Percentiles rank a stretch among this genome's conserved stretches.
These are phyloP conservation scores for Hanseniaspora vineae DNA, from an alignment of 805 yeast species.

Conservation along the genomic window DNA sequence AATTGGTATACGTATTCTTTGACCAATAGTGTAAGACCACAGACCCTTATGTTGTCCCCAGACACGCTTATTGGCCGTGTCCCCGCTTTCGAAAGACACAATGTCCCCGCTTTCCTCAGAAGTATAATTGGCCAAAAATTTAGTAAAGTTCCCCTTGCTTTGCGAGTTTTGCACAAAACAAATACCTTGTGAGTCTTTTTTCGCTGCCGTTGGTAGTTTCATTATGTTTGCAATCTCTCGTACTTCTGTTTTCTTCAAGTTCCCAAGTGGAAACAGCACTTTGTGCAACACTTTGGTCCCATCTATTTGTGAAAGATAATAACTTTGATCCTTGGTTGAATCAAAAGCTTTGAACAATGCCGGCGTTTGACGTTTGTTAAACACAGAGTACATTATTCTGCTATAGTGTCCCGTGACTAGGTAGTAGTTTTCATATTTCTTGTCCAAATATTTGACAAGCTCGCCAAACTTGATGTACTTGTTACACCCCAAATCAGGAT, in stretches of 20 bases:
- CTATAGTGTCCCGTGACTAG: conserved; percentile 83
- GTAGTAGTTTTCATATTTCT: conserved; percentile 51
- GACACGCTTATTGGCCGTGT: conserved; percentile 46
- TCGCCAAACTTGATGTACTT: conserved; percentile 76
- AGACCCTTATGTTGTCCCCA: conserved; percentile 81
- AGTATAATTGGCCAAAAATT: conserved; percentile 41
- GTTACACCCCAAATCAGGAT: conserved; percentile 89
- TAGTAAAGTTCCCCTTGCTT: conserved; percentile 44
- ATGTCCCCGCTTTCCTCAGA: conserved; percentile 41
- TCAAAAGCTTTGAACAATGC: conserved; percentile 49
- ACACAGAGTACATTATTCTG: conserved; percentile 26
- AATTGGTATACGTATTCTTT: conserved; percentile 58
- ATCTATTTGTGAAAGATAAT: conserved; percentile 62
- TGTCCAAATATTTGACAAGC: conserved; percentile 42
- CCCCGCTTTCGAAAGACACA: conserved; percentile 26
- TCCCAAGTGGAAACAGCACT: conserved; percentile 72
- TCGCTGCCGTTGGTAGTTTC: conserved; percentile 49
- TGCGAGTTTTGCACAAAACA: conserved; percentile 70
- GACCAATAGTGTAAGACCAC: conserved; percentile 96
- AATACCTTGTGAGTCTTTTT: conserved; percentile 89
- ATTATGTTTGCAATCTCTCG: conserved; percentile 48
- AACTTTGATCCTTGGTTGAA: conserved; percentile 73
- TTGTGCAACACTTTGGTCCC: conserved; percentile 30
- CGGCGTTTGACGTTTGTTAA: conserved; percentile 15
- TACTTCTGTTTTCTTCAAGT: conserved; percentile 59